Percentiles rank a stretch among this genome's conserved stretches.
Evolutionary conservation across 768 basidiomycete species (phyloP).

Genomic region (Boletus tylopilopsis): DNA sequence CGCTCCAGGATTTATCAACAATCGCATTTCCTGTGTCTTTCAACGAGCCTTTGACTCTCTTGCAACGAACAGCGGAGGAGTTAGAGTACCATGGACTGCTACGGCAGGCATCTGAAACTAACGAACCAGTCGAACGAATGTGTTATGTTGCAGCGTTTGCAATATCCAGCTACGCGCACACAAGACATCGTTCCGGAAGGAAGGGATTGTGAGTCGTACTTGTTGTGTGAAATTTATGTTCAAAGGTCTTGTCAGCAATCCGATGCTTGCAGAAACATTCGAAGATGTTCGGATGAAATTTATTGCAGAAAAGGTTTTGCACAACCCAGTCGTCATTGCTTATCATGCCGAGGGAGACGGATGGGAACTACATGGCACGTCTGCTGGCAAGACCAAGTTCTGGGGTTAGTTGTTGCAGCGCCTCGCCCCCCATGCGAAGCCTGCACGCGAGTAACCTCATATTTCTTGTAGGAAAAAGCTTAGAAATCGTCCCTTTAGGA

Average conservation of each 20-base stretch:
- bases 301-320: conserved; percentile 83
- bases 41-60: conserved; percentile 82
- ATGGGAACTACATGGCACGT: conserved; percentile 74
- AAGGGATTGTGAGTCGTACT: conserved; percentile 74
- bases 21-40: conserved; percentile 86
- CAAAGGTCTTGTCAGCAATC: conserved; percentile 54
- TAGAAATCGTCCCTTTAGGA: conserved; percentile 83
- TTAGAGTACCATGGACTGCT: conserved; percentile 73
- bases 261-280: conserved; percentile 86
- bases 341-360: conserved; percentile 78
- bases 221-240: conserved; percentile 5
- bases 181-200: conserved; percentile 72
- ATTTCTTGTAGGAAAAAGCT: conserved; percentile 64
- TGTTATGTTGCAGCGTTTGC: conserved; percentile 82
- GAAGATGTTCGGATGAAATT: conserved; percentile 80
- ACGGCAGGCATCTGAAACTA: conserved; percentile 54
- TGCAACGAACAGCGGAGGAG: conserved; percentile 82
- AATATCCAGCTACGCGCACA: conserved; percentile 80
- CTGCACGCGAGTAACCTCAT: conserved; percentile 17
- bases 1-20: conserved; percentile 67
- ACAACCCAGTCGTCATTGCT: conserved; percentile 80
- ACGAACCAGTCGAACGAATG: conserved; percentile 63
- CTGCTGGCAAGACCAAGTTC: conserved; percentile 84
- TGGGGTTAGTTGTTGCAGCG: conserved; percentile 59
- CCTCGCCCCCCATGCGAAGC: conserved; percentile 5